Percentiles rank a stretch among this genome's conserved stretches.
Evolutionary conservation across 208 protist genomes (phyloP).

Genomic region (Trypanosoma theileri): DNA sequence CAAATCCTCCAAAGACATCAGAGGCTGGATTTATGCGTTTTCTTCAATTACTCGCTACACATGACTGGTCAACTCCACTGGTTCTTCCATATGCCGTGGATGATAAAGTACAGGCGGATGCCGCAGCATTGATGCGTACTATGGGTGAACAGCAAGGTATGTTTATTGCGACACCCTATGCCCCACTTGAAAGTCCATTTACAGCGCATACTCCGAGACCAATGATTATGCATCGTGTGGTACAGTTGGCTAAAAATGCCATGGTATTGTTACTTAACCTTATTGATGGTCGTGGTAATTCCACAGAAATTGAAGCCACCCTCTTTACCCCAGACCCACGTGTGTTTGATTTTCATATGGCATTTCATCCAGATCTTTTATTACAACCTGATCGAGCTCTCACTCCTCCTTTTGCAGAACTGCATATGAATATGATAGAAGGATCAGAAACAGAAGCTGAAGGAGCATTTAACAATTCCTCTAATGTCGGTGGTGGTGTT

Average conservation of each 20-base stretch:
- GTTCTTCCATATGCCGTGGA: slow-evolving; percentile 73
- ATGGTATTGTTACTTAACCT: slow-evolving; percentile 47
- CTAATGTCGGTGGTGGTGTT: background rate
- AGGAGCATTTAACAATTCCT: background rate
- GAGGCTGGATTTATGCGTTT: slow-evolving; percentile 78
- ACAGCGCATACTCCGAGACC: slow-evolving; percentile 73
- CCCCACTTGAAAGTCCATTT: slow-evolving; percentile 72
- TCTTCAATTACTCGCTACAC: slow-evolving; percentile 71
- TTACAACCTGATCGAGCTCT: slow-evolving; percentile 69
- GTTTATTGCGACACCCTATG: slow-evolving; percentile 84
- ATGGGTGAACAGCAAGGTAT: slow-evolving; percentile 69
- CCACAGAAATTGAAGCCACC: slow-evolving; percentile 33
- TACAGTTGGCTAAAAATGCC: slow-evolving; percentile 66
- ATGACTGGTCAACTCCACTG: slow-evolving; percentile 76
- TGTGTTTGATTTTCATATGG: slow-evolving; percentile 73
- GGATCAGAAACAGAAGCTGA: background rate
- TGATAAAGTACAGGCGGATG: slow-evolving; percentile 38
- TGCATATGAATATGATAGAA: background rate
- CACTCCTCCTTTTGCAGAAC: slow-evolving; percentile 6
- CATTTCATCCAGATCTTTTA: slow-evolving; percentile 69
- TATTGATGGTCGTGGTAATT: slow-evolving; percentile 18
- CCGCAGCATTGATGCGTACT: slow-evolving; percentile 49
- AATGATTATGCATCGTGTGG: slow-evolving; percentile 83
- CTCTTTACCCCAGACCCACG: slow-evolving; percentile 52
- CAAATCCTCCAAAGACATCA: slow-evolving; percentile 54